phyloP scores from a whole-genome alignment of 208 protist species.

The Acanthamoeba triangularis region DNA sequence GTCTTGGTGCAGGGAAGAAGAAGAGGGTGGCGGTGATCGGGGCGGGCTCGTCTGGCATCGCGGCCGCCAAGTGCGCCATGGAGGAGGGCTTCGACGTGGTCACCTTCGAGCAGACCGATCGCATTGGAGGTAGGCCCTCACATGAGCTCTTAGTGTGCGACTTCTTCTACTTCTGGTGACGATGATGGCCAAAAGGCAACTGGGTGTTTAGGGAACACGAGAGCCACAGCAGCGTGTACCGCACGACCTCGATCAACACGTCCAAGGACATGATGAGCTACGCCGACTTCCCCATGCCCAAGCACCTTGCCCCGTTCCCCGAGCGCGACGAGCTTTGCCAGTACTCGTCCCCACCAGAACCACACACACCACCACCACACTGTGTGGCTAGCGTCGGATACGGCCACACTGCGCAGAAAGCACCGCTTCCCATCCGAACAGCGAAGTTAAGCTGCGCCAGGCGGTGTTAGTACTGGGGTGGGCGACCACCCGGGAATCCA shows the following conservation, averaged over 20 bases:
- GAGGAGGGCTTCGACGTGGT: constrained; percentile 59
- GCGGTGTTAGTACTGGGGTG: background rate
- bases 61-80: constrained; percentile 38
- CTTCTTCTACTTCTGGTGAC: background rate
- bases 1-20: background rate
- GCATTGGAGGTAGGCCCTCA: background rate
- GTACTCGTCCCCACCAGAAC: background rate
- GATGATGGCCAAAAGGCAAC: background rate
- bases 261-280: constrained; percentile 75
- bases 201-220: constrained; percentile 63
- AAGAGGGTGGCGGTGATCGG: constrained; percentile 41
- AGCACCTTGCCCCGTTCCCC: constrained; percentile 22
- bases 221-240: constrained; percentile 60
- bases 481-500: background rate
- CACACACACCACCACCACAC: too few relatives aligned
- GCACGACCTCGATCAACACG: constrained; percentile 60
- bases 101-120: constrained; percentile 23
- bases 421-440: background rate
- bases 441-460: background rate
- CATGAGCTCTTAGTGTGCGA: too few relatives aligned
- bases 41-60: constrained; percentile 26
- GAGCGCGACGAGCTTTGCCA: constrained; percentile 26
- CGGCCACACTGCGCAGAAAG: background rate
- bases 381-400: background rate
- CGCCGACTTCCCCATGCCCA: constrained; percentile 60